Percentiles rank a stretch among this genome's conserved stretches.
Conservation (phyloP, 345 rosid genomes). For the Sonneratia alba region DNA sequence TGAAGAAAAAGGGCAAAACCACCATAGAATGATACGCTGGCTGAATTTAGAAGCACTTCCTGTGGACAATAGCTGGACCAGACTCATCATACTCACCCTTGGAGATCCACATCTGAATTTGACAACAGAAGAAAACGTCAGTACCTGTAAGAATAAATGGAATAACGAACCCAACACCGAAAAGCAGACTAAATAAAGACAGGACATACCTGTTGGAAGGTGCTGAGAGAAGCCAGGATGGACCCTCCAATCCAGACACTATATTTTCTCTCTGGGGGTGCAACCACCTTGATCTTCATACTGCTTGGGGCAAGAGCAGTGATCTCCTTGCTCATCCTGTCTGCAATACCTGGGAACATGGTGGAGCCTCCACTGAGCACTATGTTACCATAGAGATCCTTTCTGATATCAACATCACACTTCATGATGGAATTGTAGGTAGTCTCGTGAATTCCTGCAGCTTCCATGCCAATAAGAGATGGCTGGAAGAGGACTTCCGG, state of each 20-base stretch:
- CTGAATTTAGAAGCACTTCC: conserved; percentile 34
- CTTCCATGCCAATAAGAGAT: conserved; percentile 34
- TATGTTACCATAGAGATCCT: conserved; percentile 35
- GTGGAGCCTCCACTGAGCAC: conserved; percentile 40
- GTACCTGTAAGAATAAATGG: neutral
- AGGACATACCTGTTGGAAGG: conserved; percentile 33
- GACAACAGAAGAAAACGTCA: neutral
- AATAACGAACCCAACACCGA: too few relatives aligned
- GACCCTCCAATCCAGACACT: conserved; percentile 43
- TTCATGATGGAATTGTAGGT: conserved; percentile 36
- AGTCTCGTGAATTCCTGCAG: conserved; percentile 37
- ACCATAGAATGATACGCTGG: conserved; percentile 1
- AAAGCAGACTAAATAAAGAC: neutral
- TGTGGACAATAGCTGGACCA: conserved; percentile 40
- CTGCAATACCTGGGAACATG: conserved; percentile 38
- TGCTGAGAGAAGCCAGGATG: conserved; percentile 41
- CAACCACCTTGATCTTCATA: conserved; percentile 39
- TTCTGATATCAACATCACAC: conserved; percentile 37
- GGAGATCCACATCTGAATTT: conserved; percentile 35
- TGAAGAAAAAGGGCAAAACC: conserved; percentile 1
- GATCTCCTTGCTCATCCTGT: conserved; percentile 38
- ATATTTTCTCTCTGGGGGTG: conserved; percentile 37
- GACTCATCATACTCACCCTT: conserved; percentile 39
- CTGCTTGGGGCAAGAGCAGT: conserved; percentile 42
- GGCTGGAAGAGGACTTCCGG: conserved; percentile 40